Evolutionary conservation across 2,329 filamentous ascomycete genomes (phyloP).

Genomic region (Grosmannia serpens): DNA sequence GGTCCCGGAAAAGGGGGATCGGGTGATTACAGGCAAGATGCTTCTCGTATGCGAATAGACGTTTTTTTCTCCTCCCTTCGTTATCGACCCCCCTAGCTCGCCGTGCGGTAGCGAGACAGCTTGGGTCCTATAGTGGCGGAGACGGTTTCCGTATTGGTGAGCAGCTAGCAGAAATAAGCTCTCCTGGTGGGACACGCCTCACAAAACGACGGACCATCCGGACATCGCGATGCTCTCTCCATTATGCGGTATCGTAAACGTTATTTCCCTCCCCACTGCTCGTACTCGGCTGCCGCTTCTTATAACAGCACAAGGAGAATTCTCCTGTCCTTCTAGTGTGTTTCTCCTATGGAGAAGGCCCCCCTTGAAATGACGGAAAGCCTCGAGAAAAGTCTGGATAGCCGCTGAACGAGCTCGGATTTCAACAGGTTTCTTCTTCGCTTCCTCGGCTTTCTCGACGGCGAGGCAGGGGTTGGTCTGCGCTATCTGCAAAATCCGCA

Average conservation of each 20-base stretch:
- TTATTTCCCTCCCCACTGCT: background rate
- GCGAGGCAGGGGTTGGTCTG: background rate
- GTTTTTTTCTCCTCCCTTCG: too few species aligned
- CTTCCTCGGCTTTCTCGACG: background rate
- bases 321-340: background rate
- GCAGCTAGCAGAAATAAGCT: background rate
- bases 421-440: too few species aligned
- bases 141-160: background rate
- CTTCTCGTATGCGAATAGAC: too few species aligned
- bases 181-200: background rate
- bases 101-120: background rate
- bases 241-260: background rate
- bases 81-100: too few species aligned
- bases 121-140: background rate
- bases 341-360: background rate
- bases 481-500: background rate
- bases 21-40: background rate
- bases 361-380: too few species aligned
- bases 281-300: too few species aligned
- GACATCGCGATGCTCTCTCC: background rate
- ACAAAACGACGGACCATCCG: background rate
- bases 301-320: background rate
- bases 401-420: too few species aligned
- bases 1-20: background rate
- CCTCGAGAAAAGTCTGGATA: too few species aligned